A percentile compares a stretch with the other conserved stretches of the same genome.
Conservation (phyloP, 176 grass and related monocot genomes). For the Chrysopogon serrulatus region DNA sequence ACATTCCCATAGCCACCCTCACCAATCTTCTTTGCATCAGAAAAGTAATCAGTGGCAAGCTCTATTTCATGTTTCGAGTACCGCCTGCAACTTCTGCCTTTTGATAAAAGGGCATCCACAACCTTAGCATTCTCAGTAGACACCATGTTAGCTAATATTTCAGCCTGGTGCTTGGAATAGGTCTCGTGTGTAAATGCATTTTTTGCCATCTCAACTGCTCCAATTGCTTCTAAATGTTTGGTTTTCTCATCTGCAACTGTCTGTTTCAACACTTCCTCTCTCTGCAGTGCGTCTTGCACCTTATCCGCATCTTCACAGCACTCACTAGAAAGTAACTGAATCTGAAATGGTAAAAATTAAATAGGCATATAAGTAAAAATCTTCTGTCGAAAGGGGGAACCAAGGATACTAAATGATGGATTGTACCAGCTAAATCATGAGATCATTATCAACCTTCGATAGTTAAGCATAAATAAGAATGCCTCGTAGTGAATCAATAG, state of each 20-base stretch:
- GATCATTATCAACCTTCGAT: not conserved
- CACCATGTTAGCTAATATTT: conserved; percentile 36
- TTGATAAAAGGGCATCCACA: conserved; percentile 47
- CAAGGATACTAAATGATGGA: not conserved
- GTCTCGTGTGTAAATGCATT: conserved; percentile 33
- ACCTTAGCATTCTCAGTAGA: conserved; percentile 44
- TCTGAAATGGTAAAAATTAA: conserved; percentile 40
- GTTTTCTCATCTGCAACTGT: conserved; percentile 37
- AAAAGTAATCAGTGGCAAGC: conserved; percentile 82
- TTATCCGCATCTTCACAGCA: conserved; percentile 41
- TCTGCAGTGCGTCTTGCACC: conserved; percentile 55
- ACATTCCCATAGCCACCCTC: conserved; percentile 91
- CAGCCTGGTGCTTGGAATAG: conserved; percentile 48
- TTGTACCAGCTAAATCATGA: not conserved
- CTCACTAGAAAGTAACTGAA: conserved; percentile 55
- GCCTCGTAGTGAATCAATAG: not conserved
- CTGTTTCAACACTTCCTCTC: conserved; percentile 38
- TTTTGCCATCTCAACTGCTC: conserved; percentile 48
- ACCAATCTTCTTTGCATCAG: conserved; percentile 85
- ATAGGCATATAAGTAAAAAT: conserved; percentile 7
- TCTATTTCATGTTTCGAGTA: conserved; percentile 91
- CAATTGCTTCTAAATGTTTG: conserved; percentile 42
- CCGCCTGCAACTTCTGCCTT: conserved; percentile 66
- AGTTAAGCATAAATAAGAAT: not conserved
- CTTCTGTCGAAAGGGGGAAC: not conserved